phyloP scores from a whole-genome alignment of 768 basidiomycete genomes.

The Amanita molliuscula region DNA sequence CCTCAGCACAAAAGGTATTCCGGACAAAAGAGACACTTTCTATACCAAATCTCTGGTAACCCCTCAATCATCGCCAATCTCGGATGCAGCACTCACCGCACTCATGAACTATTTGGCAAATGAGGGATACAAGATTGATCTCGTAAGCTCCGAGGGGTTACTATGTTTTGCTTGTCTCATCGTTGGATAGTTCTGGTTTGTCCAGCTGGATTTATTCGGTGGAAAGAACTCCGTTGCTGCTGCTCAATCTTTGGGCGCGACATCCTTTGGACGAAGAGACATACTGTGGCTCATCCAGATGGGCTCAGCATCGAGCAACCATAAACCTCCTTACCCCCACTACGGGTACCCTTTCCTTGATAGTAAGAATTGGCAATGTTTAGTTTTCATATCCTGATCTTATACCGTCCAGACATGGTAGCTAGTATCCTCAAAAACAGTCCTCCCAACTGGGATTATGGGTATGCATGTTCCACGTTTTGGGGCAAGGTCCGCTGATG shows the following conservation, averaged over 20 bases:
- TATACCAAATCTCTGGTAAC: constrained; percentile 34
- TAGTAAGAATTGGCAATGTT: constrained; percentile 13
- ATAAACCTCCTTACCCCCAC: constrained; percentile 26
- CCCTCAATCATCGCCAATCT: constrained; percentile 20
- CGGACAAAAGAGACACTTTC: constrained; percentile 27
- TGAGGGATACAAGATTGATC: constrained; percentile 14
- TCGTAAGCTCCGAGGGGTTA: neutral
- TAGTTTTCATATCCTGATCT: neutral
- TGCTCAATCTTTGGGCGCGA: constrained; percentile 19
- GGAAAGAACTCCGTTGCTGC: constrained; percentile 31
- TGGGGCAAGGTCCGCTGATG: constrained; percentile 23
- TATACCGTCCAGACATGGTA: constrained; percentile 16
- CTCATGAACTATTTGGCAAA: constrained; percentile 25
- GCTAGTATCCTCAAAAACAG: constrained; percentile 23
- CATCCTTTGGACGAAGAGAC: constrained; percentile 29
- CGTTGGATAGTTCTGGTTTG: constrained; percentile 19
- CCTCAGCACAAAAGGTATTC: constrained; percentile 12
- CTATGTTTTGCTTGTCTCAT: neutral
- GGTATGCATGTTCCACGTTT: constrained; percentile 23
- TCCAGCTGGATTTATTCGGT: constrained; percentile 28
- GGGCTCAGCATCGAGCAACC: constrained; percentile 28
- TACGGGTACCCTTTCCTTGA: constrained; percentile 32
- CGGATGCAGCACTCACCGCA: constrained; percentile 17
- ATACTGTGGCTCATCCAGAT: constrained; percentile 33
- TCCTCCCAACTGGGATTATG: constrained; percentile 27